phyloP scores from a whole-genome alignment of 2,329 filamentous ascomycete genomes.

The Diplodia intermedia region DNA sequence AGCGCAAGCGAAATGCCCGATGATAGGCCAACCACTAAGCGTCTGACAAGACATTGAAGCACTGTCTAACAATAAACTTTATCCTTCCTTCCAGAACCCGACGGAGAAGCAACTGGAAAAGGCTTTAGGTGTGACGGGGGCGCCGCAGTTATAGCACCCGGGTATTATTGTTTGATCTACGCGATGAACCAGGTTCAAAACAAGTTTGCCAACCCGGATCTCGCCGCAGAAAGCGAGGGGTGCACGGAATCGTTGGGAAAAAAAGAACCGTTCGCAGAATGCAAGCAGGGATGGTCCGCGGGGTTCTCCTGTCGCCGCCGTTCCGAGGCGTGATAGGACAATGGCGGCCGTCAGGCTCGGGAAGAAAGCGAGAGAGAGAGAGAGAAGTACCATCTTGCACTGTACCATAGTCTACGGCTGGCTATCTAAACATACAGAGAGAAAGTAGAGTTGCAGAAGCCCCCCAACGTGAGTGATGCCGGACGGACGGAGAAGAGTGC shows the following conservation, averaged over 20 bases:
- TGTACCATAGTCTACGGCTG: not conserved
- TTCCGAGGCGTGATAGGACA: not conserved
- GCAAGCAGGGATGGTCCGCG: not conserved
- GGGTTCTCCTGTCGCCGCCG: too few relatives aligned
- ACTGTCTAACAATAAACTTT: too few relatives aligned
- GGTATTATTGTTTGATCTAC: conserved; percentile 8
- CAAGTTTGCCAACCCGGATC: not conserved
- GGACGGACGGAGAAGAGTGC: not conserved
- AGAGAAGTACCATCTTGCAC: not conserved
- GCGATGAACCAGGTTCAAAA: not conserved
- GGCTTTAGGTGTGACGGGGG: not conserved
- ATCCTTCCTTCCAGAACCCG: not conserved
- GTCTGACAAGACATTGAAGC: too few relatives aligned
- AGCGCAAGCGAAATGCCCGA: not conserved
- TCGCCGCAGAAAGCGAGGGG: not conserved
- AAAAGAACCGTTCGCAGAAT: too few relatives aligned
- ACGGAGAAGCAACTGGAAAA: not conserved
- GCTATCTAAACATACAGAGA: not conserved
- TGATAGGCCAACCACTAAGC: too few relatives aligned
- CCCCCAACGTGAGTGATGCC: not conserved
- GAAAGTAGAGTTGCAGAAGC: not conserved
- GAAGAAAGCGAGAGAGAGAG: too few relatives aligned
- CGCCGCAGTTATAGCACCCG: not conserved
- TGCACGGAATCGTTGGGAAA: too few relatives aligned
- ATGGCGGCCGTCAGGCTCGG: too few relatives aligned